phyloP scores from a whole-genome alignment of 106 monocot genomes.

The Posidonia australis region DNA sequence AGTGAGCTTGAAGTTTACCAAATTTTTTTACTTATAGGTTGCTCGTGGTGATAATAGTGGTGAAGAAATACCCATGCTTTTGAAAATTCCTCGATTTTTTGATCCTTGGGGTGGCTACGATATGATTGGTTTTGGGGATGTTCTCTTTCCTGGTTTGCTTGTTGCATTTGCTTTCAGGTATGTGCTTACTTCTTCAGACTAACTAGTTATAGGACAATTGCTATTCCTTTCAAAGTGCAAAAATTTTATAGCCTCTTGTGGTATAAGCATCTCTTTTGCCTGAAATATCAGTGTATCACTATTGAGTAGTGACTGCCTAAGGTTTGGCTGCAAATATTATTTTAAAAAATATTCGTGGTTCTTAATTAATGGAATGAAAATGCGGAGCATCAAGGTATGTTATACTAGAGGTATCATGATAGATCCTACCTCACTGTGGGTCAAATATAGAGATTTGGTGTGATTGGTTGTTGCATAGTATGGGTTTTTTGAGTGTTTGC shows the following conservation, averaged over 20 bases:
- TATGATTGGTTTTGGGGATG: constrained; percentile 99
- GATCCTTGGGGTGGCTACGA: constrained; percentile 98
- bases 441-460: no score
- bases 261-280: no score
- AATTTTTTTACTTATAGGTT: constrained; percentile 38
- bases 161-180: constrained; percentile 90
- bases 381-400: no score
- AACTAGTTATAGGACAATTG: neutral
- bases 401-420: no score
- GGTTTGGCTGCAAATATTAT: no score
- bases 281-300: neutral
- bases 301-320: neutral
- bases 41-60: constrained; percentile 82
- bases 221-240: neutral
- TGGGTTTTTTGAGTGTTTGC: no score
- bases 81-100: constrained; percentile 81
- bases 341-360: no score
- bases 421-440: no score
- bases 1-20: neutral
- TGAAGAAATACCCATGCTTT: constrained; percentile 92
- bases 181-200: neutral
- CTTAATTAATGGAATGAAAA: no score
- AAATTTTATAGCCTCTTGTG: no score
- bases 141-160: constrained; percentile 91
- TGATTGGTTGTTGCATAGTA: no score